A percentile compares a stretch with the other conserved stretches of the same genome.
phyloP scores from a whole-genome alignment of 306 rosid species.

The Quercus robur region DNA sequence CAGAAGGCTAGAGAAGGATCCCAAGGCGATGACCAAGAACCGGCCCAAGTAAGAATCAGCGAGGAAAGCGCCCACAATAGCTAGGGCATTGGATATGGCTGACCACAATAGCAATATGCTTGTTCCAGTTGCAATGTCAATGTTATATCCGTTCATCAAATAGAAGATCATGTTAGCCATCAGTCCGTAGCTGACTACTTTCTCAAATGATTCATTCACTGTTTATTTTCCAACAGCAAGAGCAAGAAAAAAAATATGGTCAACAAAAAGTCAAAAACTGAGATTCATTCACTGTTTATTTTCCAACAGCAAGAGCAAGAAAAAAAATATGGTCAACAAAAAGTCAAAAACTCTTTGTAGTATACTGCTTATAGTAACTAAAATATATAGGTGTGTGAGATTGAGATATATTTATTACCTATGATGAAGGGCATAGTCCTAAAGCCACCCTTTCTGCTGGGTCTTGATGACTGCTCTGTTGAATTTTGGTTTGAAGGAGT shows the following conservation, averaged over 20 bases:
- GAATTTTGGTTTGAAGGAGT: background rate
- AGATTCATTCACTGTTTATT: conserved; percentile 42
- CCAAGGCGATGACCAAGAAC: conserved; percentile 34
- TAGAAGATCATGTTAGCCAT: conserved; percentile 49
- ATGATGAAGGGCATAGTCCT: conserved; percentile 60
- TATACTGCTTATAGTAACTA: background rate
- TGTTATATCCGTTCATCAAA: conserved; percentile 25
- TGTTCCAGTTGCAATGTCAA: conserved; percentile 29
- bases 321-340: background rate
- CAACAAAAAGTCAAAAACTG: background rate
- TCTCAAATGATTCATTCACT: conserved; percentile 54
- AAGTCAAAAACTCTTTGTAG: background rate
- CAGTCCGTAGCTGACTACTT: conserved; percentile 40
- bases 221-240: conserved; percentile 1
- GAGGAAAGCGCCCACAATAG: conserved; percentile 49
- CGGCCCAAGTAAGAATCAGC: conserved; percentile 54
- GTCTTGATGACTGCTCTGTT: background rate
- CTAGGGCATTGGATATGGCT: conserved; percentile 36
- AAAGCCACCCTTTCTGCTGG: conserved; percentile 45
- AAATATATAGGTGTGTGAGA: background rate
- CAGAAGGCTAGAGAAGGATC: conserved; percentile 43
- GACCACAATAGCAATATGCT: conserved; percentile 38
- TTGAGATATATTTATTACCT: conserved; percentile 18
- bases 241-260: background rate
- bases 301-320: background rate